Conservation (phyloP, 345 rosid genomes). For the Turnera subulata region DNA sequence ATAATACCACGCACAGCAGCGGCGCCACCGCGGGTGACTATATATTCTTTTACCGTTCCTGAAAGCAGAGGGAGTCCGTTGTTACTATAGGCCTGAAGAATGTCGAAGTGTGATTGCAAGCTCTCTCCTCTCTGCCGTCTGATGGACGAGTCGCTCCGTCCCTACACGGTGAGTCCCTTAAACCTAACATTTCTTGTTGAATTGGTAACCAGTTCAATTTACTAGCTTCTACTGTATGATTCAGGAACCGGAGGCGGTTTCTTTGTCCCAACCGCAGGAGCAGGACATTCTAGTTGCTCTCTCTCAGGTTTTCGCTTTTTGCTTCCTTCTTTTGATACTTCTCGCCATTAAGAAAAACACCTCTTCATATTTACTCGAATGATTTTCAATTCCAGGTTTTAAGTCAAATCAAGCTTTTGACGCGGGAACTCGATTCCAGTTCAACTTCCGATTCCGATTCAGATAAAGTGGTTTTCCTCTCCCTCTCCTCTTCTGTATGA, state of each 20-base stretch:
- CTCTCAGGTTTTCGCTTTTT: slow-evolving; percentile 39
- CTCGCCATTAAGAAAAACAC: background rate
- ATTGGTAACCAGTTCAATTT: background rate
- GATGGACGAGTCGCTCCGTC: slow-evolving; percentile 36
- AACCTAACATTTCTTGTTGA: background rate
- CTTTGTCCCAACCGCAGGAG: slow-evolving; percentile 34
- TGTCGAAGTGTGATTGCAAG: slow-evolving; percentile 25
- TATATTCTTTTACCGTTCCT: no score
- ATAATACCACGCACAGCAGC: no score
- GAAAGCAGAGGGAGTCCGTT: background rate
- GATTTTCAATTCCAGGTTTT: slow-evolving; percentile 28
- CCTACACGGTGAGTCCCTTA: slow-evolving; percentile 30
- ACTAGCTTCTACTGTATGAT: background rate
- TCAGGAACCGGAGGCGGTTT: background rate
- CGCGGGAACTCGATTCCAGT: slow-evolving; percentile 22
- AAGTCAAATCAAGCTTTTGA: slow-evolving; percentile 48
- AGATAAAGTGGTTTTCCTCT: slow-evolving; percentile 3
- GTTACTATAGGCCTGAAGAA: slow-evolving; percentile 12
- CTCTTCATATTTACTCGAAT: background rate
- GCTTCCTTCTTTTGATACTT: background rate
- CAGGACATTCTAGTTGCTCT: slow-evolving; percentile 47
- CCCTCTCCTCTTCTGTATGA: background rate
- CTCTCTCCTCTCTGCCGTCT: slow-evolving; percentile 37
- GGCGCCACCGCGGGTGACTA: no score
- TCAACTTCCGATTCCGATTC: no score